Conservation (phyloP, 768 basidiomycete genomes). For the Suillus subalutaceus region DNA sequence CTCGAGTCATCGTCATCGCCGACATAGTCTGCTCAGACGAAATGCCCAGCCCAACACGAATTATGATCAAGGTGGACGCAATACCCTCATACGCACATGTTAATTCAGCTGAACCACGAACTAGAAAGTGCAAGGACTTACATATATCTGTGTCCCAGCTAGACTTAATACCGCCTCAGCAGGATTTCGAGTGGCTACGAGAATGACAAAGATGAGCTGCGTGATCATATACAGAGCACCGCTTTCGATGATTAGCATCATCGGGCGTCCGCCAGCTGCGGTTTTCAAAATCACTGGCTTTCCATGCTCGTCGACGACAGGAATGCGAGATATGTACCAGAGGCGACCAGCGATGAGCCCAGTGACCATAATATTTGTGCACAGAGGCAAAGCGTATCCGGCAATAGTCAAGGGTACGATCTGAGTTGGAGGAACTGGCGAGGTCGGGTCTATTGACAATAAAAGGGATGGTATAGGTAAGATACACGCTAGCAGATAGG, state of each 20-base stretch:
- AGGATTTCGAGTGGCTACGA: constrained; percentile 31
- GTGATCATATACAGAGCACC: constrained; percentile 33
- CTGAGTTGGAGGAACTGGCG: constrained; percentile 22
- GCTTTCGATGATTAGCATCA: constrained; percentile 33
- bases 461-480: constrained; percentile 2
- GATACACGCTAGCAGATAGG: background rate
- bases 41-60: constrained; percentile 21
- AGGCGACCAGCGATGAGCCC: constrained; percentile 36
- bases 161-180: constrained; percentile 31
- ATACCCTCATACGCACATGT: constrained; percentile 13
- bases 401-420: constrained; percentile 33
- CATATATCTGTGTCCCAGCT: constrained; percentile 34
- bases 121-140: constrained; percentile 14
- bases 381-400: constrained; percentile 35
- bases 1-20: background rate
- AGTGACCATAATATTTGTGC: constrained; percentile 38
- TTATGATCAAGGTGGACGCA: constrained; percentile 23
- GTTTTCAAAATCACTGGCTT: constrained; percentile 7
- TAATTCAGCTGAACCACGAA: background rate
- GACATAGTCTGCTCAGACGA: constrained; percentile 10
- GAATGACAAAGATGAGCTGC: constrained; percentile 34
- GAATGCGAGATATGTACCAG: constrained; percentile 24
- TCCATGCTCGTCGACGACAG: constrained; percentile 3
- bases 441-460: background rate
- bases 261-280: constrained; percentile 16